Evolutionary conservation across 495 filamentous ascomycete genomes (phyloP).

Genomic region (Trichoderma reesei): DNA sequence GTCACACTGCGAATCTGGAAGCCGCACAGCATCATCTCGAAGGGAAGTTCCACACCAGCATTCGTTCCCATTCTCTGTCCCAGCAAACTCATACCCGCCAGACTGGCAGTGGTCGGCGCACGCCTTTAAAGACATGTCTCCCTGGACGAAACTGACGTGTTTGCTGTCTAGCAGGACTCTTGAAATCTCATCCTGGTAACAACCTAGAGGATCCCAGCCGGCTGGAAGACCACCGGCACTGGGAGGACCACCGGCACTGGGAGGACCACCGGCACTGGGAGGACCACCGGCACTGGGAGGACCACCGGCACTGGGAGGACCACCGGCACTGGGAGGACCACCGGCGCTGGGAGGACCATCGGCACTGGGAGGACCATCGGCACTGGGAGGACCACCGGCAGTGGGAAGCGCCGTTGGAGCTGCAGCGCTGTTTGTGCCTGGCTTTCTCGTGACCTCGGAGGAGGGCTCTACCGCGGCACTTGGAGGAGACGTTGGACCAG

Average conservation of each 20-base stretch:
- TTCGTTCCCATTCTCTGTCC: not conserved
- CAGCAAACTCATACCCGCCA: not conserved
- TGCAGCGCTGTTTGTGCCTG: not conserved
- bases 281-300: too few species aligned
- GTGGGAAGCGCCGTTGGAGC: not conserved
- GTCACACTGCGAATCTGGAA: not conserved
- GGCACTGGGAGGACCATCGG: too few species aligned
- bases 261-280: too few species aligned
- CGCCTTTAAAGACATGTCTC: not conserved
- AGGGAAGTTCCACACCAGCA: not conserved
- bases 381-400: too few species aligned
- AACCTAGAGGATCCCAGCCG: not conserved
- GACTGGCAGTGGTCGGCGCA: not conserved
- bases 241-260: too few species aligned
- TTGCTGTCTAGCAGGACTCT: not conserved
- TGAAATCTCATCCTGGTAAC: not conserved
- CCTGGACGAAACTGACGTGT: not conserved
- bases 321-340: too few species aligned
- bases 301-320: too few species aligned
- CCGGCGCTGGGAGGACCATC: too few species aligned
- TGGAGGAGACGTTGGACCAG: constrained; percentile 4
- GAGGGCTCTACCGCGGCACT: not conserved
- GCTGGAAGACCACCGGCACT: not conserved
- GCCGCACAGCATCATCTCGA: not conserved
- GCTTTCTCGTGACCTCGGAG: not conserved